These are phyloP conservation scores for Talaromyces proteolyticus DNA, from an alignment of 495 filamentous ascomycete species.

Conservation along the genomic window DNA sequence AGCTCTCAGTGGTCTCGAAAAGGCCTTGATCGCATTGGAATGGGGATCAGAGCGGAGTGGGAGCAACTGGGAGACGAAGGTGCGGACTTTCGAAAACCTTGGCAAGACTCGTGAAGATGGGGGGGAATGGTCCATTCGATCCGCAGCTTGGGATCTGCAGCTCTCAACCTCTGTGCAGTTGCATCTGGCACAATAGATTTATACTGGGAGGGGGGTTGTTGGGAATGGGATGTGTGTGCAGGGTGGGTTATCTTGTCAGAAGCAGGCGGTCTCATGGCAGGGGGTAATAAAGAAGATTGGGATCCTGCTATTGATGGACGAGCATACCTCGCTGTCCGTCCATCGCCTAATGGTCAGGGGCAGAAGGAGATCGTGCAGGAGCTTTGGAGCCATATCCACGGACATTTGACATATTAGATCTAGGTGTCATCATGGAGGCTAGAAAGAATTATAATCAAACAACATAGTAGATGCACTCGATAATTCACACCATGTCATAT, in stretches of 20 bases:
- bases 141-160: constrained; percentile 70
- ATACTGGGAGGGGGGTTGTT: constrained; percentile 94
- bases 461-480: no score
- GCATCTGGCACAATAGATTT: constrained; percentile 73
- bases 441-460: not conserved
- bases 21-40: constrained; percentile 65
- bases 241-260: constrained; percentile 85
- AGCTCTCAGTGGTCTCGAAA: constrained; percentile 52
- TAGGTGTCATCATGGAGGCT: not conserved
- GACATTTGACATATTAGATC: constrained; percentile 22
- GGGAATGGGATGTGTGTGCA: constrained; percentile 92
- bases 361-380: constrained; percentile 75
- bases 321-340: constrained; percentile 73
- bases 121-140: constrained; percentile 82
- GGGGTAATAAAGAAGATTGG: constrained; percentile 76
- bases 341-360: constrained; percentile 47
- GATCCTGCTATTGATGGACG: constrained; percentile 67
- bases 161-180: constrained; percentile 77
- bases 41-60: constrained; percentile 74
- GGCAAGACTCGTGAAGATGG: constrained; percentile 56
- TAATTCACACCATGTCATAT: no score
- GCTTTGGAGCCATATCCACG: constrained; percentile 58
- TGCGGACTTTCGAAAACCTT: constrained; percentile 61
- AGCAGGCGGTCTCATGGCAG: constrained; percentile 74
- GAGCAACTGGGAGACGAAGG: constrained; percentile 70